These are phyloP conservation scores for Hemisphaericaspora xylanilytica DNA, from an alignment of 1,139 yeast genomes.

Conservation along the genomic window DNA sequence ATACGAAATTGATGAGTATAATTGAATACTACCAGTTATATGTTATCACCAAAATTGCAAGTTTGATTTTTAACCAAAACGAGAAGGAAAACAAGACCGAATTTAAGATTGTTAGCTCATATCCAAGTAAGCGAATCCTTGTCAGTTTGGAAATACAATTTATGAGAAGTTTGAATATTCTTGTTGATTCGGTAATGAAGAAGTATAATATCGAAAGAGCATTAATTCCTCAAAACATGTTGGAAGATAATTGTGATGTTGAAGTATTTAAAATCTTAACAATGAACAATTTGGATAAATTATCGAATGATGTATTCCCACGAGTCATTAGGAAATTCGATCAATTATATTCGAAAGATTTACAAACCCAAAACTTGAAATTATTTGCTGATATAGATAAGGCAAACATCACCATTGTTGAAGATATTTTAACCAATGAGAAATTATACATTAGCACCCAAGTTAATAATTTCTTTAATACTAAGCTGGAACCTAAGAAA, in stretches of 20 bases:
- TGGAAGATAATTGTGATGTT: slow-evolving; percentile 20
- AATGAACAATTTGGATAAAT: slow-evolving; percentile 45
- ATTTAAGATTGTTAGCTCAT: slow-evolving; percentile 31
- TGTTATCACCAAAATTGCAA: slow-evolving; percentile 30
- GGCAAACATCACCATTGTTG: slow-evolving; percentile 41
- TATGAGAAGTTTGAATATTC: slow-evolving; percentile 44
- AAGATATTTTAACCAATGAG: slow-evolving; percentile 41
- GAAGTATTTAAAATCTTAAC: slow-evolving; percentile 41
- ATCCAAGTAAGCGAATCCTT: slow-evolving; percentile 42
- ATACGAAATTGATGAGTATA: slow-evolving; percentile 36
- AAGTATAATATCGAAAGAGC: slow-evolving; percentile 36
- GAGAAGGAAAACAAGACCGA: slow-evolving; percentile 17
- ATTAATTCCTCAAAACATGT: slow-evolving; percentile 11
- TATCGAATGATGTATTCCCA: slow-evolving; percentile 36
- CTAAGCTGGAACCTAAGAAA: slow-evolving; percentile 6
- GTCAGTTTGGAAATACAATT: slow-evolving; percentile 48
- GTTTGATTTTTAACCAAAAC: slow-evolving; percentile 24
- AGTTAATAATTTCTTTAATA: slow-evolving; percentile 28
- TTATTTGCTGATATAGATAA: slow-evolving; percentile 45
- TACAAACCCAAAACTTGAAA: slow-evolving; percentile 40
- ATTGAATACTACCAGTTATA: slow-evolving; percentile 39
- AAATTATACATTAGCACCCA: slow-evolving; percentile 34
- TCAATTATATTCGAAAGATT: slow-evolving; percentile 33
- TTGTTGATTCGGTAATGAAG: slow-evolving; percentile 46
- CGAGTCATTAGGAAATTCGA: slow-evolving; percentile 35